A percentile compares a stretch with the other conserved stretches of the same genome.
phyloP scores from a whole-genome alignment of 495 filamentous ascomycete species.

The Achaetomiella virescens region DNA sequence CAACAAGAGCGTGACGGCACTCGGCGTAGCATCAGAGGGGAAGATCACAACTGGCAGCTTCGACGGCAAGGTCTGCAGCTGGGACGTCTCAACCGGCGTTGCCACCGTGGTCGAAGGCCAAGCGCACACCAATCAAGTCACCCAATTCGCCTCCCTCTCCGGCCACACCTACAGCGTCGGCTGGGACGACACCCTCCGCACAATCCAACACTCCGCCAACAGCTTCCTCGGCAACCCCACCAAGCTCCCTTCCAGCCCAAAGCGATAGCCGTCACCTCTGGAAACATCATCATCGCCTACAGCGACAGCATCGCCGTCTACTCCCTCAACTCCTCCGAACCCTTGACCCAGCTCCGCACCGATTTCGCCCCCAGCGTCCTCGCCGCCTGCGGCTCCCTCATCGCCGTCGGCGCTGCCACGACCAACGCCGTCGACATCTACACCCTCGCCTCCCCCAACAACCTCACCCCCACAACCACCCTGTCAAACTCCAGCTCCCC shows the following conservation, averaged over 20 bases:
- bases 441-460: slow-evolving; percentile 48
- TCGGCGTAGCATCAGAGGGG: slow-evolving; percentile 46
- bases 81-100: slow-evolving; percentile 64
- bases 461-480: slow-evolving; percentile 37
- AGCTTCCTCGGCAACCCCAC: slow-evolving; percentile 42
- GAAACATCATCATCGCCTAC: slow-evolving; percentile 58
- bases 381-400: slow-evolving; percentile 54
- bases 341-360: slow-evolving; percentile 42
- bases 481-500: slow-evolving; percentile 48
- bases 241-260: slow-evolving; percentile 49
- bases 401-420: slow-evolving; percentile 75
- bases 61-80: slow-evolving; percentile 77
- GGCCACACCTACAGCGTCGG: slow-evolving; percentile 74
- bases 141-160: slow-evolving; percentile 57
- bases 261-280: slow-evolving; percentile 40
- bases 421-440: slow-evolving; percentile 68
- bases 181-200: slow-evolving; percentile 92
- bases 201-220: slow-evolving; percentile 54
- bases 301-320: slow-evolving; percentile 59
- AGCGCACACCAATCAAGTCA: slow-evolving; percentile 73
- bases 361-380: slow-evolving; percentile 60
- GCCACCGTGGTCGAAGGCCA: slow-evolving; percentile 69
- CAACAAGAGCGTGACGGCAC: slow-evolving; percentile 82
- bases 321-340: slow-evolving; percentile 50
- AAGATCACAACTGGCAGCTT: slow-evolving; percentile 81